Percentiles rank a stretch among this genome's conserved stretches.
These are phyloP conservation scores for Debaryomycetaceae sp. DNA, from an alignment of 1,139 yeast genomes.

Conservation along the genomic window DNA sequence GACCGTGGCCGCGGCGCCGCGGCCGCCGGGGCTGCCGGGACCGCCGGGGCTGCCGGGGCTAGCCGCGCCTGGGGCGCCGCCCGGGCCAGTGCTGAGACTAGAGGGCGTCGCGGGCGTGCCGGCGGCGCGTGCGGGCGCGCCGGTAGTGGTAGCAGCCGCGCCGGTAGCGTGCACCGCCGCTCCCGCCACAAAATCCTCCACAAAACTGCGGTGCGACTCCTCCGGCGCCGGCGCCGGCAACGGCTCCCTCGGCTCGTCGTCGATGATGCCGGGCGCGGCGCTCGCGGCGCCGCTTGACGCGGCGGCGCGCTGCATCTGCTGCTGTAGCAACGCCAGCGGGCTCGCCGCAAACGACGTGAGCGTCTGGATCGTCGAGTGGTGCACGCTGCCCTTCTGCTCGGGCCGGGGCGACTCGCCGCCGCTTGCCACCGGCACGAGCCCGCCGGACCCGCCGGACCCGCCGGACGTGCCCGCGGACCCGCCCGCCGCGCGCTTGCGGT, in stretches of 20 bases:
- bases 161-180: conserved; percentile 3
- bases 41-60: conserved; percentile 1
- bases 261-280: conserved; percentile 2
- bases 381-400: no score
- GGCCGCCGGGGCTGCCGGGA: conserved; percentile 5
- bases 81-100: conserved; percentile 1
- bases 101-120: conserved; percentile 1
- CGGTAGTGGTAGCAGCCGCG: conserved; percentile 3
- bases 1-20: conserved; percentile 9
- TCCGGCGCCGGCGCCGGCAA: conserved; percentile 13
- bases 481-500: conserved; percentile 1
- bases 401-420: no score
- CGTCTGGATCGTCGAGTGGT: conserved; percentile 40
- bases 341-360: conserved; percentile 16
- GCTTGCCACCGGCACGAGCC: conserved; percentile 10
- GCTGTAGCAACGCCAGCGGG: conserved; percentile 10
- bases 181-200: conserved; percentile 24
- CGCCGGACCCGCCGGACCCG: not conserved
- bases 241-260: conserved; percentile 10
- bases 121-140: not conserved
- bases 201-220: conserved; percentile 16
- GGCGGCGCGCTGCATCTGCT: conserved; percentile 9
- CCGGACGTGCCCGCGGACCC: conserved; percentile 1
- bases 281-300: not conserved
- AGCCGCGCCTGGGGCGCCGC: conserved; percentile 1